Evolutionary conservation across 768 basidiomycete genomes (phyloP).

Genomic region (Dacryopinax spathularia): DNA sequence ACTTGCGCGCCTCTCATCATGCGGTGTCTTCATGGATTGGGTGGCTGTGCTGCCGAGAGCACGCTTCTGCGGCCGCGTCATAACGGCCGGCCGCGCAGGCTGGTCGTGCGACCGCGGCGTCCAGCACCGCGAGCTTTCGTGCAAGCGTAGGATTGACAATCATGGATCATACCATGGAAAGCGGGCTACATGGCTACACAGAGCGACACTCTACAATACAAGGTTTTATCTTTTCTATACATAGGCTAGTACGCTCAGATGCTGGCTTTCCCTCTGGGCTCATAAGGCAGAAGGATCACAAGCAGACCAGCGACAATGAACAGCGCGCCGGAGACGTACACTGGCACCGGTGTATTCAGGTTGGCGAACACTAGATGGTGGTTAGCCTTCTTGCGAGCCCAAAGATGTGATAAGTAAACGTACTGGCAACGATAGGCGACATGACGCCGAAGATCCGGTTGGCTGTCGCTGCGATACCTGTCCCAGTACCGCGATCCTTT

Average conservation of each 20-base stretch:
- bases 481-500: constrained; percentile 54
- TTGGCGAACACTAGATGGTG: constrained; percentile 16
- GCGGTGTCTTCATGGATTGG: neutral
- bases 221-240: no score
- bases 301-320: constrained; percentile 46
- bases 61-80: neutral
- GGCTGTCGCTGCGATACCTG: constrained; percentile 46
- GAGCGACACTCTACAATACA: no score
- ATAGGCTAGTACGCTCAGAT: constrained; percentile 35
- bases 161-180: no score
- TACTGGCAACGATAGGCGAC: constrained; percentile 46
- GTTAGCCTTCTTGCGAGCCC: constrained; percentile 14
- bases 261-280: constrained; percentile 59
- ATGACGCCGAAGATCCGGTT: constrained; percentile 55
- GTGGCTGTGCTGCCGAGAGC: neutral
- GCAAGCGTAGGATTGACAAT: no score
- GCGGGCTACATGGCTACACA: constrained; percentile 6
- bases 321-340: constrained; percentile 55
- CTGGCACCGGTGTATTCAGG: constrained; percentile 39
- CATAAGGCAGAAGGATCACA: constrained; percentile 53
- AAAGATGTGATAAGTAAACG: neutral
- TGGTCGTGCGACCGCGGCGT: no score
- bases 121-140: no score
- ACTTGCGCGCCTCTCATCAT: neutral
- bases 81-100: no score